phyloP scores from a whole-genome alignment of 2,329 filamentous ascomycete genomes.

The Rutstroemia sp. region DNA sequence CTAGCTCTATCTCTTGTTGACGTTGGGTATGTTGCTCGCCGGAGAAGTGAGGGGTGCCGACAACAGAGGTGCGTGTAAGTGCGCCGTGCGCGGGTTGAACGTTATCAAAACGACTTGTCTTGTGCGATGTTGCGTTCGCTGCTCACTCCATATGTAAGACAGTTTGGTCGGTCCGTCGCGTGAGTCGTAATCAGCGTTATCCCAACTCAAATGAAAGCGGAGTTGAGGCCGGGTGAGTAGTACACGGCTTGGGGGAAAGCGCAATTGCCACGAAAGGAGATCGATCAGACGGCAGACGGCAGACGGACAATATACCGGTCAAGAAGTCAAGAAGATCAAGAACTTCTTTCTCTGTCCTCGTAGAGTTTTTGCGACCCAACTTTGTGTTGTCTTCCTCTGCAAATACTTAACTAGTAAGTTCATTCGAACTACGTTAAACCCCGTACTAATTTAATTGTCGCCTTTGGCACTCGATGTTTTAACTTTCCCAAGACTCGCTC shows the following conservation, averaged over 20 bases:
- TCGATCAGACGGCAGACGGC: background rate
- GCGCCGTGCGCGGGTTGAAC: background rate
- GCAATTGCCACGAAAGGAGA: background rate
- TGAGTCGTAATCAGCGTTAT: background rate
- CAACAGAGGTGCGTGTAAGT: background rate
- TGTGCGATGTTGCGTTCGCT: background rate
- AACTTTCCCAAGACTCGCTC: background rate
- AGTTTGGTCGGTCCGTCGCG: background rate
- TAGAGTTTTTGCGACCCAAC: too few relatives aligned
- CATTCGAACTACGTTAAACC: background rate
- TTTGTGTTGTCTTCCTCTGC: too few relatives aligned
- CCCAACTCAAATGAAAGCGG: too few relatives aligned
- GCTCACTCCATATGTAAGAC: background rate
- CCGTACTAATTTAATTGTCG: background rate
- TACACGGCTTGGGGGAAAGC: background rate
- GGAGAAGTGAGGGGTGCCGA: conserved; percentile 1
- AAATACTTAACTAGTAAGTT: background rate
- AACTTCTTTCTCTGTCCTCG: background rate
- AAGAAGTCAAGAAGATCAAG: background rate
- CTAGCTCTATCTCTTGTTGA: background rate
- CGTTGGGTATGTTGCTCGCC: background rate
- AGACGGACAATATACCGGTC: background rate
- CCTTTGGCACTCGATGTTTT: background rate
- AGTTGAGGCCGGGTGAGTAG: background rate
- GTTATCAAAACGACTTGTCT: background rate